These are phyloP conservation scores for Diversispora eburnea DNA, from an alignment of 192 early-diverging fungal species.

Conservation along the genomic window DNA sequence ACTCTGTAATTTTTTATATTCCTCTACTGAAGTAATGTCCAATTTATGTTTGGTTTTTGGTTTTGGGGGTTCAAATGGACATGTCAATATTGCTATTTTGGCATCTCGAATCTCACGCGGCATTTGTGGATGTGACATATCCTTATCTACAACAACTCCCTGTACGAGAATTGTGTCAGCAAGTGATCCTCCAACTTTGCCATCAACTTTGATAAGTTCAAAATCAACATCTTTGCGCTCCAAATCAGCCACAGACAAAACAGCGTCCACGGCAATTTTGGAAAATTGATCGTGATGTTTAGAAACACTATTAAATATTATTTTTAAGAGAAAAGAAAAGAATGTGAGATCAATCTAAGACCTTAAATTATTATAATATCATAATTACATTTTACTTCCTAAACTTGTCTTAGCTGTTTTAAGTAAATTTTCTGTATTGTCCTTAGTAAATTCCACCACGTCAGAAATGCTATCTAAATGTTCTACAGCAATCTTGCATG, in stretches of 20 bases:
- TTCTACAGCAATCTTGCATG: conserved; percentile 89
- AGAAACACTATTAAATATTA: conserved; percentile 66
- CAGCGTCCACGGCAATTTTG: conserved; percentile 96
- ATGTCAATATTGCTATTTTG: conserved; percentile 97
- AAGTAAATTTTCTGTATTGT: conserved; percentile 80
- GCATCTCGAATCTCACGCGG: conserved; percentile 92
- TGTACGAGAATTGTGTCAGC: conserved; percentile 89
- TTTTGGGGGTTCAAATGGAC: conserved; percentile 99
- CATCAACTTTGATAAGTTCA: conserved; percentile 99
- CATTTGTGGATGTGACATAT: conserved; percentile 99
- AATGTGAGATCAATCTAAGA: background rate
- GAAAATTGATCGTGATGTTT: conserved; percentile 99
- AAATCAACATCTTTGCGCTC: conserved; percentile 99
- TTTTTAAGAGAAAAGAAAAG: background rate
- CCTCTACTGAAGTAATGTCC: conserved; percentile 97
- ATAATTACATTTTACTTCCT: conserved; percentile 94
- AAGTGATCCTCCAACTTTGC: conserved; percentile 96
- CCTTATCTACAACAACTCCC: conserved; percentile 99
- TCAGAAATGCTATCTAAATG: conserved; percentile 93
- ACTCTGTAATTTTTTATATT: conserved; percentile 93
- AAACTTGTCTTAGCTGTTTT: conserved; percentile 96
- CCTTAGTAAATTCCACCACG: conserved; percentile 76
- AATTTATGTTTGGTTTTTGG: conserved; percentile 99
- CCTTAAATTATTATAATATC: background rate
- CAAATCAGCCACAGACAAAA: conserved; percentile 95